Percentiles rank a stretch among this genome's conserved stretches.
Evolutionary conservation across 129 eudicot species (phyloP).

Genomic region (sunflower (Helianthus annuus)): DNA sequence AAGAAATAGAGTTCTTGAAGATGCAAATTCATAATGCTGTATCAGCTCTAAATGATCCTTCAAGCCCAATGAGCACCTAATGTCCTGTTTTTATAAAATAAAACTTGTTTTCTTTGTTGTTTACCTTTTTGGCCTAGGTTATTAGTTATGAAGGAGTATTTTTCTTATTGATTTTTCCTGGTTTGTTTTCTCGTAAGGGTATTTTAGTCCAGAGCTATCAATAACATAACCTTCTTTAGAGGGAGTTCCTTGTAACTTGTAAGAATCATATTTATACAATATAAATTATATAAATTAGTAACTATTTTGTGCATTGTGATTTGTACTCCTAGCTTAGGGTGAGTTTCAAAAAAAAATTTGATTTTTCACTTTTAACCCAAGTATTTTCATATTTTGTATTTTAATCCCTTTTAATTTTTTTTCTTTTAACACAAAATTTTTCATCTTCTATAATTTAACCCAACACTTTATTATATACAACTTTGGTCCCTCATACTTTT

Average conservation of each 20-base stretch:
- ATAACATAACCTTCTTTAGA: not conserved
- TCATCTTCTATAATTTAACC: too few relatives aligned
- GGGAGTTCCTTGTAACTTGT: not conserved
- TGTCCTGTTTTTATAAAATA: not conserved
- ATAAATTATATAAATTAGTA: too few relatives aligned
- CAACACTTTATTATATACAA: too few relatives aligned
- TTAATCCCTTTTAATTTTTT: too few relatives aligned
- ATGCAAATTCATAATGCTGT: conserved; percentile 48
- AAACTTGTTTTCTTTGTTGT: conserved; percentile 5
- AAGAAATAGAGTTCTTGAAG: conserved; percentile 40
- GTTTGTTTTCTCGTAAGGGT: conserved; percentile 17
- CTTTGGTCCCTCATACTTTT: too few relatives aligned
- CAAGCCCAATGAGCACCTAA: conserved; percentile 44
- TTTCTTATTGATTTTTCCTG: conserved; percentile 31
- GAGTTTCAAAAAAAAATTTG: too few relatives aligned
- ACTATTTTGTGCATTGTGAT: too few relatives aligned
- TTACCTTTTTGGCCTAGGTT: conserved; percentile 19
- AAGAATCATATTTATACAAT: too few relatives aligned
- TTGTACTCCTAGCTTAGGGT: too few relatives aligned
- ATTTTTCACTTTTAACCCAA: too few relatives aligned
- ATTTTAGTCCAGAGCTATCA: conserved; percentile 31
- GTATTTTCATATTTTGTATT: too few relatives aligned
- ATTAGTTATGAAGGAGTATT: not conserved
- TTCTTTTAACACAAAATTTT: too few relatives aligned
- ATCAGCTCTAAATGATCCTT: conserved; percentile 39